Conservation (phyloP, 768 basidiomycete species). For the Asterophora lycoperdoides region DNA sequence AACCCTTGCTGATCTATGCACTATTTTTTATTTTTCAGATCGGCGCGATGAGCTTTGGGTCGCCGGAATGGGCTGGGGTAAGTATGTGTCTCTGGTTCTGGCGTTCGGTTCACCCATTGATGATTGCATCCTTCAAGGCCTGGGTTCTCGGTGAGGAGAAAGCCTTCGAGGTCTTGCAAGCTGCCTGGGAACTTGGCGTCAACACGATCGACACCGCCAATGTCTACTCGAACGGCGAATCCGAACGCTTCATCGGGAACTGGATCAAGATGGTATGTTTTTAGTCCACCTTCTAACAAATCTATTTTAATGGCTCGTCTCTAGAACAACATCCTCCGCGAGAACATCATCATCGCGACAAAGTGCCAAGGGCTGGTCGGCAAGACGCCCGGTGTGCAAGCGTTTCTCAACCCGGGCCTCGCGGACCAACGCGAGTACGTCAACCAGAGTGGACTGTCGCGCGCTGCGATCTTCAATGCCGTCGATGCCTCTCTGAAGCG, state of each 20-base stretch:
- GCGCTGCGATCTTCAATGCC: constrained; percentile 30
- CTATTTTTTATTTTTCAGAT: background rate
- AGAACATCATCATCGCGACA: constrained; percentile 7
- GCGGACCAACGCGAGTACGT: constrained; percentile 12
- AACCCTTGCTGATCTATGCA: too few species aligned
- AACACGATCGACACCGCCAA: constrained; percentile 4
- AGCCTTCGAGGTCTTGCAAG: constrained; percentile 1
- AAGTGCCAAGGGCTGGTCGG: constrained; percentile 6
- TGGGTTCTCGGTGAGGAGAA: constrained; percentile 1
- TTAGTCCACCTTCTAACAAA: too few species aligned
- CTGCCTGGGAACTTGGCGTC: constrained; percentile 1
- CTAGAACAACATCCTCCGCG: constrained; percentile 10
- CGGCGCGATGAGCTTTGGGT: constrained; percentile 2
- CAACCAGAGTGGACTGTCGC: constrained; percentile 17
- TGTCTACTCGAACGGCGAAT: constrained; percentile 7
- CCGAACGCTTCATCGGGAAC: constrained; percentile 4
- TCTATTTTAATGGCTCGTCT: too few species aligned
- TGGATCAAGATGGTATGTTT: too few species aligned
- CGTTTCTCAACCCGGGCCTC: constrained; percentile 2
- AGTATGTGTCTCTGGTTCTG: background rate
- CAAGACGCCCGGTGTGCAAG: background rate
- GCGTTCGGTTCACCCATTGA: background rate
- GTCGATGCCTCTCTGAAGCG: constrained; percentile 29
- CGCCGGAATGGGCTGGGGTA: background rate
- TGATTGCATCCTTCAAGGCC: background rate